Evolutionary conservation across 208 protist genomes (phyloP).

Genomic region (Leishmania amazonensis): DNA sequence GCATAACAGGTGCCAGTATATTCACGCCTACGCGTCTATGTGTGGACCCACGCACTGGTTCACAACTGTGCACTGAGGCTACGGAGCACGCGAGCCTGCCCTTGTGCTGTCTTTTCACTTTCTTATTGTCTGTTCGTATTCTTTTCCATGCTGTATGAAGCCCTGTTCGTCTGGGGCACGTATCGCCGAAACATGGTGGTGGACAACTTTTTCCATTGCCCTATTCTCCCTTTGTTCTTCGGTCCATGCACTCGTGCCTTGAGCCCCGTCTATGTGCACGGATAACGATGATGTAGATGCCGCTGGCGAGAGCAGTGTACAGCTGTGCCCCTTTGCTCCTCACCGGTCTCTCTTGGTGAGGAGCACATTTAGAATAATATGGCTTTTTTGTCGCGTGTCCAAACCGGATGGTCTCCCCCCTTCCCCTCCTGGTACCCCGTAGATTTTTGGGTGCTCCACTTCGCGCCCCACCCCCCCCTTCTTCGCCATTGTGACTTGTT

Average conservation of each 20-base stretch:
- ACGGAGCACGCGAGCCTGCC: not conserved
- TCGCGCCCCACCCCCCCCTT: no score
- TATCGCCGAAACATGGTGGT: not conserved
- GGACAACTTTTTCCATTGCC: not conserved
- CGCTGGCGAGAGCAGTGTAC: no score
- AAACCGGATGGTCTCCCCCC: not conserved
- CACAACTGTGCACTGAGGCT: not conserved
- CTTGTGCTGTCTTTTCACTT: not conserved
- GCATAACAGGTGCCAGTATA: not conserved
- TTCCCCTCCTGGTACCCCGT: not conserved
- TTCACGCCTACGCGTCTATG: not conserved
- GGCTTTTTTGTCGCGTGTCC: not conserved
- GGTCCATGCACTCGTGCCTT: not conserved
- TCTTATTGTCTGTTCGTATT: not conserved
- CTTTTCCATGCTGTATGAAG: no score
- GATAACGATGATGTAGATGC: not conserved
- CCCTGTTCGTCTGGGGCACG: not conserved
- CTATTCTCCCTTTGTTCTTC: not conserved
- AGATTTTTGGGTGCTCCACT: not conserved
- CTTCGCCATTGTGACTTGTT: not conserved
- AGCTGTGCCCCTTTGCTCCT: not conserved
- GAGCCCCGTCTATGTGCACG: not conserved
- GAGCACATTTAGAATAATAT: no score
- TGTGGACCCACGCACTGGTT: not conserved
- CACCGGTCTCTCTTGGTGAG: not conserved